Percentiles rank a stretch among this genome's conserved stretches.
These are phyloP conservation scores for Plasmodium fragile DNA, from an alignment of 169 alveolate species.

Conservation along the genomic window DNA sequence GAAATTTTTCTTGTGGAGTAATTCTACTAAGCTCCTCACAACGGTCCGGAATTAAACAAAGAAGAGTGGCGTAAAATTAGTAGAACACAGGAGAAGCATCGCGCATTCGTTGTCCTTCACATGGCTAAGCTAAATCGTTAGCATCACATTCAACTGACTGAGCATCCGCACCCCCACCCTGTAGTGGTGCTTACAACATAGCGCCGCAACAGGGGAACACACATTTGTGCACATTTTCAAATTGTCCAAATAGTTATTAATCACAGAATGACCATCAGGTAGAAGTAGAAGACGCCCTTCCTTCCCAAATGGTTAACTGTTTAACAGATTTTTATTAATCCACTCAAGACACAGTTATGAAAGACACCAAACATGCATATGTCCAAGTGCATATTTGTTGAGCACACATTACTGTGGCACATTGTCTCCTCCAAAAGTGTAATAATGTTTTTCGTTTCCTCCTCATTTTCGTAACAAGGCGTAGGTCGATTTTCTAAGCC, in stretches of 20 bases:
- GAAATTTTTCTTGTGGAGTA: background rate
- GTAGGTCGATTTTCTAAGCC: background rate
- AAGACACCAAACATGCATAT: constrained; percentile 2
- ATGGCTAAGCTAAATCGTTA: background rate
- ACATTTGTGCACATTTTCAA: background rate
- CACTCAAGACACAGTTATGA: background rate
- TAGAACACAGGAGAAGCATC: background rate
- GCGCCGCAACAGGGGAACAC: background rate
- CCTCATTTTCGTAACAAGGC: background rate
- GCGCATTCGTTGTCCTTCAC: background rate
- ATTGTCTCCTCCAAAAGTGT: background rate
- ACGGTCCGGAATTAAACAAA: background rate
- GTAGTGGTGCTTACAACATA: background rate
- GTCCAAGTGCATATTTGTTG: background rate
- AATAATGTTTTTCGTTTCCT: background rate
- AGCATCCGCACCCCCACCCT: background rate
- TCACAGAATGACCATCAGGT: background rate
- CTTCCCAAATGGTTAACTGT: background rate
- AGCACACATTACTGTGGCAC: background rate
- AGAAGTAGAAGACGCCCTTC: background rate
- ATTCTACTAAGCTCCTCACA: background rate
- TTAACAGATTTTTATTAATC: background rate
- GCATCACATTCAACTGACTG: background rate
- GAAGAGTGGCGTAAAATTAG: background rate
- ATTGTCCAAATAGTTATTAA: background rate